These are phyloP conservation scores for Blastobotrys malaysiensis DNA, from an alignment of 1,139 yeast species.

Conservation along the genomic window DNA sequence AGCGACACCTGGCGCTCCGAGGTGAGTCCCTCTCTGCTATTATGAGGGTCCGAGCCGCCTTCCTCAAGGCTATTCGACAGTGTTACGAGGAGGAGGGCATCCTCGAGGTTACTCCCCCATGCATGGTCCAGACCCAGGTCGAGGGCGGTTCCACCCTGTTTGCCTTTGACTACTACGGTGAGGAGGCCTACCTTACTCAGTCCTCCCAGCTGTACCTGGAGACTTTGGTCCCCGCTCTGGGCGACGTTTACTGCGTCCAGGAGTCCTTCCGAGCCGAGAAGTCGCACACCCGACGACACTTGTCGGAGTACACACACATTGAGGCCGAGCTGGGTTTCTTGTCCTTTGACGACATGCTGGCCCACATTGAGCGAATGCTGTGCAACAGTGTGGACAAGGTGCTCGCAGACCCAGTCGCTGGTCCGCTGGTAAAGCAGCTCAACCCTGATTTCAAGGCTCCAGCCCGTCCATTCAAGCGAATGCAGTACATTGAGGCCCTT, in stretches of 20 bases:
- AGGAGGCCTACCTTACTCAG: slow-evolving; percentile 94
- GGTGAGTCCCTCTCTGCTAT: slow-evolving; percentile 95
- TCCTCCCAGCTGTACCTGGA: slow-evolving; percentile 96
- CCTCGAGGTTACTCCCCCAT: slow-evolving; percentile 95
- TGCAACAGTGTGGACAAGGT: slow-evolving; percentile 67
- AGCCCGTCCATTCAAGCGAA: slow-evolving; percentile 77
- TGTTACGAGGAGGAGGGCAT: slow-evolving; percentile 71
- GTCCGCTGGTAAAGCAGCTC: slow-evolving; percentile 81
- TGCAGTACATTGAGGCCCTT: slow-evolving; percentile 85
- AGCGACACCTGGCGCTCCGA: slow-evolving; percentile 89
- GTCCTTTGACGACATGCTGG: slow-evolving; percentile 76
- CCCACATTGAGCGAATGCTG: slow-evolving; percentile 77
- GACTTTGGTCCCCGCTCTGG: slow-evolving; percentile 91
- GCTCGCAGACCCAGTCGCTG: slow-evolving; percentile 84
- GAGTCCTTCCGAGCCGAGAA: slow-evolving; percentile 99
- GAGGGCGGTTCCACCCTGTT: slow-evolving; percentile 98
- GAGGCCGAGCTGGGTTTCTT: slow-evolving; percentile 91
- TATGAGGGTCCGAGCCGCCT: slow-evolving; percentile 87
- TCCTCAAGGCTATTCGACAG: slow-evolving; percentile 68
- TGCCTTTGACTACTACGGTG: slow-evolving; percentile 91
- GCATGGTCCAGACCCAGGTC: slow-evolving; percentile 99
- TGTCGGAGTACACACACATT: slow-evolving; percentile 94
- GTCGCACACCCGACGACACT: slow-evolving; percentile 97
- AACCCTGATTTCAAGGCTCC: slow-evolving; percentile 90
- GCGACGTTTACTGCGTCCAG: slow-evolving; percentile 95